Conservation (phyloP, 2,329 filamentous ascomycete genomes). For the Paecilomyces dactylethromorphus region DNA sequence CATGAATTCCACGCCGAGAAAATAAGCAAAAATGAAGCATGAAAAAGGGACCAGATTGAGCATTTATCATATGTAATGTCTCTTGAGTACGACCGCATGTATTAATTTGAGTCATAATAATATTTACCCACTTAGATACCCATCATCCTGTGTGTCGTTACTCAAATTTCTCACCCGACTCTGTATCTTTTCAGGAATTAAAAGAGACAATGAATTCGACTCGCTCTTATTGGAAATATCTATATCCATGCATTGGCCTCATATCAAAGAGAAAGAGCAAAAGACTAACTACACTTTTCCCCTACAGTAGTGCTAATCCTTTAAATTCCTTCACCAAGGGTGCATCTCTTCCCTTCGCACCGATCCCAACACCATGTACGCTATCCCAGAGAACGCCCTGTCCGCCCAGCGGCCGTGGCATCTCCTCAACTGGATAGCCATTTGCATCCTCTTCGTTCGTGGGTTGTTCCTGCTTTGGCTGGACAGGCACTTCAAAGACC, state of each 20-base stretch:
- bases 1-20: background rate
- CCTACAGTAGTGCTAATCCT: conserved; percentile 30
- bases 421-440: conserved; percentile 11
- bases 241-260: background rate
- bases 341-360: conserved; percentile 34
- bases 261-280: background rate
- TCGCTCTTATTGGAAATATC: background rate
- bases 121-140: background rate
- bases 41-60: background rate
- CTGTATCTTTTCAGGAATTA: background rate
- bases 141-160: background rate
- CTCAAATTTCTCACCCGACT: background rate
- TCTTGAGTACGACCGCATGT: background rate
- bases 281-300: background rate
- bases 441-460: conserved; percentile 16
- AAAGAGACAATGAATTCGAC: no score
- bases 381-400: conserved; percentile 4
- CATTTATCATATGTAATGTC: background rate
- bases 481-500: conserved; percentile 51
- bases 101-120: background rate
- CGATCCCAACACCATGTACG: background rate
- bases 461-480: conserved; percentile 14
- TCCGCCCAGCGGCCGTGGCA: conserved; percentile 13
- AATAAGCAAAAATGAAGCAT: background rate
- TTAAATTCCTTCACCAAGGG: conserved; percentile 47